Percentiles rank a stretch among this genome's conserved stretches.
These are phyloP conservation scores for Lepidium didymum DNA, from an alignment of 345 rosid species.

Conservation along the genomic window DNA sequence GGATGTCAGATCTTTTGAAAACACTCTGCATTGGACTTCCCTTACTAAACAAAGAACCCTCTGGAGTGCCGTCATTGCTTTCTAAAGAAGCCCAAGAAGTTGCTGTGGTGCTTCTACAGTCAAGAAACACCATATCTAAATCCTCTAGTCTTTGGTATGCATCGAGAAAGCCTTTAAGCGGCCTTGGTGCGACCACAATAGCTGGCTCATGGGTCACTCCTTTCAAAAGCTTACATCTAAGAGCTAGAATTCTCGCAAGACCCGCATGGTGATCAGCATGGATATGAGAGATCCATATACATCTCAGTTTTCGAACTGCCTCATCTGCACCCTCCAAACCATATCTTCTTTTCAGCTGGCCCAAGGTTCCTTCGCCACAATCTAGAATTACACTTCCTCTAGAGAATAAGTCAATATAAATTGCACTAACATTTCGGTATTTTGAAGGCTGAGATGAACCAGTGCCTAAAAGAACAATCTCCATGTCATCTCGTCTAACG, in stretches of 20 bases:
- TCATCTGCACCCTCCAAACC: conserved; percentile 72
- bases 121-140: conserved; percentile 83
- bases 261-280: conserved; percentile 96
- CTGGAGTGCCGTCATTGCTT: neutral
- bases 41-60: conserved; percentile 44
- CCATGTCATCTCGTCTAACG: conserved; percentile 72
- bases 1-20: conserved; percentile 46
- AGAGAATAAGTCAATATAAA: conserved; percentile 65
- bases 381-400: conserved; percentile 79
- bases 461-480: conserved; percentile 87
- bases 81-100: conserved; percentile 56
- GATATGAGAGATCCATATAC: conserved; percentile 93
- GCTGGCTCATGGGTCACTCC: conserved; percentile 63
- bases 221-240: conserved; percentile 63
- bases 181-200: conserved; percentile 70
- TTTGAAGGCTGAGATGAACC: conserved; percentile 99
- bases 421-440: conserved; percentile 78
- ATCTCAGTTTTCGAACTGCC: conserved; percentile 55
- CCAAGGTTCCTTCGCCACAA: conserved; percentile 96
- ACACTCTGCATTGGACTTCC: conserved; percentile 70
- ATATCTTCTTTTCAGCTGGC: conserved; percentile 90
- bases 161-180: conserved; percentile 69
- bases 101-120: conserved; percentile 66
- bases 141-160: conserved; percentile 90
- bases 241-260: conserved; percentile 78